Base-by-base conservation (phyloP, 1,284 basidiomycete species). In the Singerocomus rubriflavus region DNA sequence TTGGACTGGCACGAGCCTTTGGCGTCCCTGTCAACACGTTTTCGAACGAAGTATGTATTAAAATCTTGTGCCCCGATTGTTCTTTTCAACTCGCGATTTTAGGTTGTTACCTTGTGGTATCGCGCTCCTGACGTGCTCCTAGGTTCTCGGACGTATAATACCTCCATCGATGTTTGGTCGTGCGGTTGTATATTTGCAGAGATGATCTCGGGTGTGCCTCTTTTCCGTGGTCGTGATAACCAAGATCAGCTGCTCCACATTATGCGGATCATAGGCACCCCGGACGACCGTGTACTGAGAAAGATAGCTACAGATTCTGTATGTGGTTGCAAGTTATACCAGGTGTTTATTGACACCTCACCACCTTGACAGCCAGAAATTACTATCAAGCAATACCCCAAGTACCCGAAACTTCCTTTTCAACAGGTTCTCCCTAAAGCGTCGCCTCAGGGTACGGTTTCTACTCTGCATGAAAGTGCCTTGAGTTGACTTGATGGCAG, bases 51-150 rank as follows among this genome's bases (percentile, higher is more conserved):
- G 93, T 85, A 57, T 57, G 80, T 63, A 12, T 34, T 6, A 5
- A 27, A 33, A 38, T 31, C 27, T 47, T 27, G 32, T 29, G 6
- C 17, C 25, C 27, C 2, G 2, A 17, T 39, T 10, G 44, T 41
- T 52, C 21, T 37, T 37, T 50, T 43, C 40, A 56, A 48, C 34
- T 53, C 35, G 21, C 57, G 44, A 51, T 7, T 27, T 30, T 56
- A 94, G 92, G 93, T 96, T 52, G 97, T 99, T 29, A 99, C 97
- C 6, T 77, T 99, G 12, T 99, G 97, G 97, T 99, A 99, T 71
- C 91, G 97, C 50, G 96, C 97, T 0, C 97, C 97, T 1, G 97
- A 99, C 66, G 97, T 99, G 38, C 81, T 99, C 14, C 83, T 99
- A 55, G 97, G 97, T 46, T 97, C 93, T 35, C 82, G 97, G 48